phyloP scores from a whole-genome alignment of 139 green algal genomes.

The Coccomyxa sp. region DNA sequence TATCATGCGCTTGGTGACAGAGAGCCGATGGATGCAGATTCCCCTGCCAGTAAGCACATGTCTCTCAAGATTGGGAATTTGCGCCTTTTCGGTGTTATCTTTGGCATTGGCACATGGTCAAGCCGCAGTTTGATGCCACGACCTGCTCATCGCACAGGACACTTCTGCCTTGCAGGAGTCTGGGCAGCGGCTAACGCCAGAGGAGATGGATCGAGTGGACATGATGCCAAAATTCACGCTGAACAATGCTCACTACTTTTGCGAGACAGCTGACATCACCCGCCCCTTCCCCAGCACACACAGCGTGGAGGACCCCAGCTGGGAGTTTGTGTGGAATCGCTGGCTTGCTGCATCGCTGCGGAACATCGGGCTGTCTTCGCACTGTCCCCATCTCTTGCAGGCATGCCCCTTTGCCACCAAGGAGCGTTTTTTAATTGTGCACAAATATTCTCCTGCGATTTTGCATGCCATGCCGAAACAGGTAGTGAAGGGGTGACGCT shows the following conservation, averaged over 20 bases:
- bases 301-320: constrained; percentile 40
- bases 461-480: not conserved
- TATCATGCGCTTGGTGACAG: constrained; percentile 72
- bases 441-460: not conserved
- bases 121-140: too few relatives aligned
- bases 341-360: constrained; percentile 68
- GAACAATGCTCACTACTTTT: constrained; percentile 89
- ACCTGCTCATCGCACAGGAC: not conserved
- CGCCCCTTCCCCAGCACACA: constrained; percentile 78
- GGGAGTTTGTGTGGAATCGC: constrained; percentile 89
- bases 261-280: constrained; percentile 89
- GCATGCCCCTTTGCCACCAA: constrained; percentile 13
- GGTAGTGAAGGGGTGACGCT: too few relatives aligned
- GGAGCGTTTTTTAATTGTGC: too few relatives aligned
- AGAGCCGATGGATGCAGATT: constrained; percentile 75
- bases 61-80: not conserved
- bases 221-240: constrained; percentile 51
- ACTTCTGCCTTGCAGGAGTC: constrained; percentile 1
- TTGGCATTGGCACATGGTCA: not conserved
- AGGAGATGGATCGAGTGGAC: constrained; percentile 39
- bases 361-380: constrained; percentile 48
- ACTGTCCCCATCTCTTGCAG: constrained; percentile 86
- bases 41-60: constrained; percentile 55
- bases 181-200: constrained; percentile 6
- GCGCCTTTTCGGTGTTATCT: not conserved